Conservation (phyloP, 2,329 filamentous ascomycete genomes). For the Penicillium sp. region DNA sequence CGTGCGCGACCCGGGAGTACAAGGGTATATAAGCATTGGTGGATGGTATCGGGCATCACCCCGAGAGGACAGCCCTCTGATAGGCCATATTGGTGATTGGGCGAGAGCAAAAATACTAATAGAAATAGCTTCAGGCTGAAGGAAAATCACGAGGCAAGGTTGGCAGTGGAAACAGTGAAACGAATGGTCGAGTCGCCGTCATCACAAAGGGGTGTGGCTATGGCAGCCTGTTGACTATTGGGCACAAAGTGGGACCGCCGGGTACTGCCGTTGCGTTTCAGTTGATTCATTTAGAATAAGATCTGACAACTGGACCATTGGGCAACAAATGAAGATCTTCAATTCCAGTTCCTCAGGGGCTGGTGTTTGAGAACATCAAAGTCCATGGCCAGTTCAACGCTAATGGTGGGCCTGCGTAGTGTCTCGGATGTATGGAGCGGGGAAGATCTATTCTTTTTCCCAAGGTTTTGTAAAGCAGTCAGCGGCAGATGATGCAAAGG, state of each 20-base stretch:
- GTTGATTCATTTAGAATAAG: constrained; percentile 2
- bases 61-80: constrained; percentile 16
- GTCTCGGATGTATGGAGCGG: background rate
- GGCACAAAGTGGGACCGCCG: constrained; percentile 11
- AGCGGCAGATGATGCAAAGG: constrained; percentile 10
- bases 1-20: constrained; percentile 12
- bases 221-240: constrained; percentile 8
- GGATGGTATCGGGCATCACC: constrained; percentile 25
- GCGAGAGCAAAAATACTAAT: constrained; percentile 16
- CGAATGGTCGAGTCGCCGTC: constrained; percentile 2
- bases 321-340: constrained; percentile 5
- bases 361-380: background rate
- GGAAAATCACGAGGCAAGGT: constrained; percentile 9
- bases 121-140: constrained; percentile 24
- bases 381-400: background rate
- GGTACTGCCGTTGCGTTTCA: constrained; percentile 12
- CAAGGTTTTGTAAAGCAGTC: constrained; percentile 3
- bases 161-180: constrained; percentile 14
- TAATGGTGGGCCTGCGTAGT: background rate
- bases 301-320: constrained; percentile 6
- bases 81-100: constrained; percentile 25
- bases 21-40: constrained; percentile 23
- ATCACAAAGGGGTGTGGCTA: constrained; percentile 7
- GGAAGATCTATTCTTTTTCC: background rate
- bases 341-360: background rate